These are phyloP conservation scores for Botryotinia calthae DNA, from an alignment of 2,329 filamentous ascomycete species.

Conservation along the genomic window DNA sequence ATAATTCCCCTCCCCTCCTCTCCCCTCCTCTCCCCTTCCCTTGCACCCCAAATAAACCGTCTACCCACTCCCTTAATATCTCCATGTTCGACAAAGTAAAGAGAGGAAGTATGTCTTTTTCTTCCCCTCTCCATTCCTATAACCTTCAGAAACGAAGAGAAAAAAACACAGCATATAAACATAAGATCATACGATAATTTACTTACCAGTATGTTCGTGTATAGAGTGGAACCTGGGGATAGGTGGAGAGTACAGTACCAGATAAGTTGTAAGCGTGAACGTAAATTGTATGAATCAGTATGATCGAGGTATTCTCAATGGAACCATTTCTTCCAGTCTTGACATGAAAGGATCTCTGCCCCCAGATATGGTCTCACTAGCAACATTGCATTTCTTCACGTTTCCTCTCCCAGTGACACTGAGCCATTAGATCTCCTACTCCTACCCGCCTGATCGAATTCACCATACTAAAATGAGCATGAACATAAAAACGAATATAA, in stretches of 20 bases:
- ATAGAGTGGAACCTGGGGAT: neutral
- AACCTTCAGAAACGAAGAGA: neutral
- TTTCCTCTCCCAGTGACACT: neutral
- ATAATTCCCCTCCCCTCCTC: too few relatives aligned
- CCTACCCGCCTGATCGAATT: neutral
- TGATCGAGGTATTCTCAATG: neutral
- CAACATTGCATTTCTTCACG: neutral
- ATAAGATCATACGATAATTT: rapidly evolving
- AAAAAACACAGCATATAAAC: neutral
- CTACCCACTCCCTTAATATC: too few relatives aligned
- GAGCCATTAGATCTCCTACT: neutral
- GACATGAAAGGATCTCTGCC: neutral
- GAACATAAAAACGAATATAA: neutral
- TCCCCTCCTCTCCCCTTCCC: too few relatives aligned
- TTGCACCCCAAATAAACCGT: too few relatives aligned
- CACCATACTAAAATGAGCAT: neutral
- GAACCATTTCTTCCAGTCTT: neutral
- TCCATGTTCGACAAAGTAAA: too few relatives aligned
- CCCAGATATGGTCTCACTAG: neutral
- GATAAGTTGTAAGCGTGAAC: neutral
- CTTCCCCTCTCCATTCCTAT: neutral
- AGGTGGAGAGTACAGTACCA: neutral
- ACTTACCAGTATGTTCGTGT: neutral
- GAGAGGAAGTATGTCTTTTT: too few relatives aligned
- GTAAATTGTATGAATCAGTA: too few relatives aligned